phyloP scores from a whole-genome alignment of 2,329 filamentous ascomycete species.

The Neopestalotiopsis rosae region DNA sequence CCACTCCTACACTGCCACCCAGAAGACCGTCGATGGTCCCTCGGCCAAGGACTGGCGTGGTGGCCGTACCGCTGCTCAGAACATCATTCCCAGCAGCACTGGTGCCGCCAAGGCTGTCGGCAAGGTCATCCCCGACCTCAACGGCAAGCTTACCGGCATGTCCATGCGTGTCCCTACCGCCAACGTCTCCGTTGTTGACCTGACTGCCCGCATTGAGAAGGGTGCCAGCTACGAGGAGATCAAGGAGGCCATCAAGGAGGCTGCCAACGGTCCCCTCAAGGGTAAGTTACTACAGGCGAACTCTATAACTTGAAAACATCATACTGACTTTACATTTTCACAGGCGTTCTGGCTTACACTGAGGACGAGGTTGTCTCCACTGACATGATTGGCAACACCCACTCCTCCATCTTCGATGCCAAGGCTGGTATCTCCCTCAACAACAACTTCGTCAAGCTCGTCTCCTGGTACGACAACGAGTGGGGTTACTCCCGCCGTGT shows the following conservation, averaged over 20 bases:
- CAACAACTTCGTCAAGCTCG: slow-evolving; percentile 98
- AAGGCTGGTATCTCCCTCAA: slow-evolving; percentile 99
- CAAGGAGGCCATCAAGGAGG: slow-evolving; percentile 89
- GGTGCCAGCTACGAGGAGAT: slow-evolving; percentile 86
- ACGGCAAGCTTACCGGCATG: slow-evolving; percentile 99
- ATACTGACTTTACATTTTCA: slow-evolving; percentile 19
- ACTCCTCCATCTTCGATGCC: slow-evolving; percentile 98
- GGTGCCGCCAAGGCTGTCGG: slow-evolving; percentile 99
- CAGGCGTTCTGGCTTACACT: slow-evolving; percentile 90
- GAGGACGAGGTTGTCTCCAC: slow-evolving; percentile 96
- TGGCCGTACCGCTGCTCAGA: slow-evolving; percentile 97
- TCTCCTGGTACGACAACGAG: slow-evolving; percentile 99
- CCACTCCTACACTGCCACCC: slow-evolving; percentile 99
- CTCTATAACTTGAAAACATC: slow-evolving; percentile 7
- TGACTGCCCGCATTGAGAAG: slow-evolving; percentile 95
- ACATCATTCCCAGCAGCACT: slow-evolving; percentile 99
- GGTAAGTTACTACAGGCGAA: slow-evolving; percentile 57
- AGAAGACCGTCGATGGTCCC: slow-evolving; percentile 99
- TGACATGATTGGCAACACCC: slow-evolving; percentile 89
- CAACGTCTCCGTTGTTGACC: slow-evolving; percentile 99
- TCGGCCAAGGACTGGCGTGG: slow-evolving; percentile 99
- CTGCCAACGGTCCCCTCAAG: slow-evolving; percentile 83
- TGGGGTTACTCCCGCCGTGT: slow-evolving; percentile 99
- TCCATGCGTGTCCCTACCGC: slow-evolving; percentile 97
- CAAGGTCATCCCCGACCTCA: slow-evolving; percentile 97